Conservation (phyloP, 2,329 filamentous ascomycete genomes). For the Claviceps spartinae region DNA sequence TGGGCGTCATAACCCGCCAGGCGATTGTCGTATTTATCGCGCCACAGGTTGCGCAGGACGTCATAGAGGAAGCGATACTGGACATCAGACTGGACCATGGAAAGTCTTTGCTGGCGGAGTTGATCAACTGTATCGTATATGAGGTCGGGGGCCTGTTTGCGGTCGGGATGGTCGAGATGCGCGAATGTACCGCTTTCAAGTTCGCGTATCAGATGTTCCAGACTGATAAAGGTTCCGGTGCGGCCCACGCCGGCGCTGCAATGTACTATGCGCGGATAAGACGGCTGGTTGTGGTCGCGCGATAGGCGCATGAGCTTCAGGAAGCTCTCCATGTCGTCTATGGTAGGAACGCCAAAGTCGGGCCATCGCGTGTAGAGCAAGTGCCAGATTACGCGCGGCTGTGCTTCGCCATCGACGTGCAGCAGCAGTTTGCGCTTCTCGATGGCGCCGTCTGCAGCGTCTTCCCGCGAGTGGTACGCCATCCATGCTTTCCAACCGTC, state of each 20-base stretch:
- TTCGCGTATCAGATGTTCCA: conserved; percentile 83
- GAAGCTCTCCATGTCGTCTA: conserved; percentile 53
- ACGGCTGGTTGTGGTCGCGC: conserved; percentile 38
- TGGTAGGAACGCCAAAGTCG: conserved; percentile 70
- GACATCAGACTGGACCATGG: conserved; percentile 84
- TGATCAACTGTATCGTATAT: conserved; percentile 67
- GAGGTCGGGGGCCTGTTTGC: conserved; percentile 48
- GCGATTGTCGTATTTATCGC: conserved; percentile 44
- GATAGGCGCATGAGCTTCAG: conserved; percentile 58
- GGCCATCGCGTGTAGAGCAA: conserved; percentile 81
- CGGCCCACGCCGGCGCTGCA: conserved; percentile 89
- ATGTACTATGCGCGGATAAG: conserved; percentile 62
- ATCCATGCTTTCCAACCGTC: conserved; percentile 58
- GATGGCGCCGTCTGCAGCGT: conserved; percentile 40
- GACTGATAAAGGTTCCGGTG: conserved; percentile 86
- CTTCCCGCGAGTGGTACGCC: conserved; percentile 49
- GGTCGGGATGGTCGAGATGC: conserved; percentile 8
- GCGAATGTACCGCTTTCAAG: conserved; percentile 58
- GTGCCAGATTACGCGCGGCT: conserved; percentile 59
- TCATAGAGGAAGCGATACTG: conserved; percentile 87
- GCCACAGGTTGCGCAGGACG: conserved; percentile 63
- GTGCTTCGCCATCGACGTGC: conserved; percentile 31
- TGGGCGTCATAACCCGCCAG: conserved; percentile 18
- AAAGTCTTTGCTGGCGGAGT: conserved; percentile 75
- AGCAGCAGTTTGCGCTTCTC: conserved; percentile 63